Evolutionary conservation across 1,284 basidiomycete genomes (phyloP), one percentile per base, ranked within the genome.

Genomic region (Xerocomus nothofagi): DNA sequence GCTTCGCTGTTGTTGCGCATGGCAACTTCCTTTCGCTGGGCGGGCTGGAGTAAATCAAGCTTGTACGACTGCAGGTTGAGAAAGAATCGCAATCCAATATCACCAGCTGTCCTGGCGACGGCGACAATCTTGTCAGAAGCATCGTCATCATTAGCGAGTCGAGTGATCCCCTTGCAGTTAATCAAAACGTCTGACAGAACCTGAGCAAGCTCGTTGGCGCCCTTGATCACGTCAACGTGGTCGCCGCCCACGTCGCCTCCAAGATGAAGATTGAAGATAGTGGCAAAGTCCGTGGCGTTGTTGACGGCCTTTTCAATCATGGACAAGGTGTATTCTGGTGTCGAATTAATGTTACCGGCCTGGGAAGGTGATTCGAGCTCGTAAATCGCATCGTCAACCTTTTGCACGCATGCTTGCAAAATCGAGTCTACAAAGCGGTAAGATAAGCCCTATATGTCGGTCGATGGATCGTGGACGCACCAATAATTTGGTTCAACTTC

Each of bases 401-500:
- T 98, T 60, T 96, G 91, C 31, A 96, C 91, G 65, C 96, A 98
- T 9, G 93, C 91, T 69, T 97, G 91, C 29, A 99, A 76, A 66
- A 99, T 98, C 4, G 97, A 99, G 72, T 99, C 93, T 92, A 56
- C 6, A 23, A 31, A 14, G 38, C 8, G 21, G 34, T 50, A 17
- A 54, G 52, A 33, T 52, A 48, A 51, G 42, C 29, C n/a, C 1
- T 14, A 23, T 42, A 37, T 44, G 17, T 23, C 31, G 33, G n/a
- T 36, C 11, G 17, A 5, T 48, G 23, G 32, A 20, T 48, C 45
- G 36, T 17, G 15, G 29, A 68, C 74, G 18, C 32, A 90, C 89
- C 93, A 65, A 99, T 98, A 69, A 99, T 97, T 60, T 93, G 84
- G 71, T 99, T 99, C 62, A 99, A 79, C 74, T 98, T 97, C 78